Conservation (phyloP, 129 eudicot species). For the Glebionis coronaria region DNA sequence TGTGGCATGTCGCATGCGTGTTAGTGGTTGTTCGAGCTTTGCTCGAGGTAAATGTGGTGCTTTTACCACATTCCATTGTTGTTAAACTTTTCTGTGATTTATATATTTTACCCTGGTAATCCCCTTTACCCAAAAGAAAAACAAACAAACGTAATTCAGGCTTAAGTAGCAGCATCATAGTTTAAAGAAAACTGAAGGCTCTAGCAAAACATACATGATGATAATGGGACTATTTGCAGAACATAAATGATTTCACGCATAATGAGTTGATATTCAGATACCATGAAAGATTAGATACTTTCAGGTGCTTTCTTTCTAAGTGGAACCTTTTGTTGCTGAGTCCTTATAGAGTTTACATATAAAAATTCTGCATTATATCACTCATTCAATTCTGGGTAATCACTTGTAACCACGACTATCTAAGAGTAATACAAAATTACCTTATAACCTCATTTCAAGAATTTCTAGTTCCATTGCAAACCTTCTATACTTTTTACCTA, state of each 20-base stretch:
- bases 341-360: not conserved
- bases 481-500: not conserved
- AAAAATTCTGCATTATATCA: not conserved
- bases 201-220: no score
- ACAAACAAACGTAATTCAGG: no score
- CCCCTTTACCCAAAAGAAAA: no score
- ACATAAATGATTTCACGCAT: not conserved
- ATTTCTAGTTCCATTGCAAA: not conserved
- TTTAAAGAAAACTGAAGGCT: no score
- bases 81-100: no score
- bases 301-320: not conserved
- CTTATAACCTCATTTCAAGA: not conserved
- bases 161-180: no score
- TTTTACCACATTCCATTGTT: no score
- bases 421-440: not conserved
- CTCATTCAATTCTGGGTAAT: not conserved
- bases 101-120: no score
- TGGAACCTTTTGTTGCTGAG: not conserved
- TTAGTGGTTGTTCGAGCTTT: no score
- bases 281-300: not conserved
- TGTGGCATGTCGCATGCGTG: no score
- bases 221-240: not conserved
- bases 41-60: no score
- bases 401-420: not conserved
- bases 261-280: not conserved